Base-by-base conservation (phyloP, 2,329 filamentous ascomycete species). In the Tolypocladium nubicola region DNA sequence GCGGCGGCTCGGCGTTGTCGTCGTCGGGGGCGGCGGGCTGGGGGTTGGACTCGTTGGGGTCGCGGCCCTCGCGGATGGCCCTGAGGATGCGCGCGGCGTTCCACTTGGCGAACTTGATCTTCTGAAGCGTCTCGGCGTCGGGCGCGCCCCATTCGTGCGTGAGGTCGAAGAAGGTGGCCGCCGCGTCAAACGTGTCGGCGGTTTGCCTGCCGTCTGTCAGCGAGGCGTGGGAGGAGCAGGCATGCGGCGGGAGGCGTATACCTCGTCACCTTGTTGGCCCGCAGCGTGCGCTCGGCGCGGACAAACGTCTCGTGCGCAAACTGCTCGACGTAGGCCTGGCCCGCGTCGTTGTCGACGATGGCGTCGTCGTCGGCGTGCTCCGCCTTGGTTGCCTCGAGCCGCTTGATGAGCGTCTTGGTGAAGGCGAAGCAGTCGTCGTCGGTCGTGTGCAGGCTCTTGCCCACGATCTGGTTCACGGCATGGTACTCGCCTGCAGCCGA, bases 41-140 rank as follows among this genome's bases (percentile, higher is more conserved):
- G 0, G 93, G 93, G 67, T 97, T 97, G 9, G 89, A 88, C 57
- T 87, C 84, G 71, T 99, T 99, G 3, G 94, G 94, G 67, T 99
- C 92, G 62, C 89, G 87, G 56, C 91, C 91, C 45, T 92, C 89
- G 67, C 92, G 94, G 66, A 97, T 82, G 13, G 94, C 94, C 73
- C 90, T 96, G 19, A 89, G 79, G 67, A 99, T 99, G 58, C 94
- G 84, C 40, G 93, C 77, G 2, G 93, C 92, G 70, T 97, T 95
- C 81, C 90, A 99, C 72, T 97, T 99, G 47, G 93, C 91, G 69
- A 90, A 99, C 71, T 95, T 97, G 73, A 93, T 90, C 77, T 96
- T 97, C 56, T 90, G 83, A 43, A 85, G 79, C 23, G 86, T 84
- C 67, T 97, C 91, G 1, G 82, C 74, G 39, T 96, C 89, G 13